Percentiles rank a stretch among this genome's conserved stretches.
Evolutionary conservation across 495 filamentous ascomycete species (phyloP).

Genomic region (Talaromyces borbonicus): DNA sequence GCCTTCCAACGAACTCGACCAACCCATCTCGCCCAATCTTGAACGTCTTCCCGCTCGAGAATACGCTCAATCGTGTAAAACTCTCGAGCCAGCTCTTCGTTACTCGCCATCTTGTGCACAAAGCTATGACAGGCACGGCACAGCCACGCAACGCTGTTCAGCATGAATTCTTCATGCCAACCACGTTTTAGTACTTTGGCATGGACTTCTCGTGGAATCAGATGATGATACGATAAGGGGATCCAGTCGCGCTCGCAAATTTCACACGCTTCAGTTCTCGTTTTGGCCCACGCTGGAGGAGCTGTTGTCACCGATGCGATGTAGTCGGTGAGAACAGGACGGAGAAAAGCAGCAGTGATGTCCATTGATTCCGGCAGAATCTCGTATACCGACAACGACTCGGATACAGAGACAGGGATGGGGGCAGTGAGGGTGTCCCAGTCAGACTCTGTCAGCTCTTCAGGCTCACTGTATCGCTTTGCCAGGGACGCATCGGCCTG

Average conservation of each 20-base stretch:
- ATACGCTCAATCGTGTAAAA: conserved; percentile 65
- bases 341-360: conserved; percentile 44
- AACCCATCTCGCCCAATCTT: conserved; percentile 59
- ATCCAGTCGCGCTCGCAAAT: conserved; percentile 74
- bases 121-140: conserved; percentile 82
- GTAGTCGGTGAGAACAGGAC: conserved; percentile 51
- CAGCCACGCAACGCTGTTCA: conserved; percentile 80
- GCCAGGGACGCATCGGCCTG: conserved; percentile 38
- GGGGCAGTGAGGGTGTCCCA: conserved; percentile 29
- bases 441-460: conserved; percentile 36
- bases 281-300: conserved; percentile 50
- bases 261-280: conserved; percentile 57
- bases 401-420: conserved; percentile 41
- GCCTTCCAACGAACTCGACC: conserved; percentile 56
- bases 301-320: conserved; percentile 41
- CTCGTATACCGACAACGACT: conserved; percentile 54
- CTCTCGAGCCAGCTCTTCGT: conserved; percentile 70
- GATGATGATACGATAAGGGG: conserved; percentile 71
- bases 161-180: conserved; percentile 66
- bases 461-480: conserved; percentile 37
- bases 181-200: conserved; percentile 69
- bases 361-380: conserved; percentile 38
- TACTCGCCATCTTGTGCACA: conserved; percentile 65
- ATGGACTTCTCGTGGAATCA: conserved; percentile 70
- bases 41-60: conserved; percentile 61